Percentiles rank a stretch among this genome's conserved stretches.
Conservation (phyloP, 306 rosid genomes). For the Nissolia schottii region DNA sequence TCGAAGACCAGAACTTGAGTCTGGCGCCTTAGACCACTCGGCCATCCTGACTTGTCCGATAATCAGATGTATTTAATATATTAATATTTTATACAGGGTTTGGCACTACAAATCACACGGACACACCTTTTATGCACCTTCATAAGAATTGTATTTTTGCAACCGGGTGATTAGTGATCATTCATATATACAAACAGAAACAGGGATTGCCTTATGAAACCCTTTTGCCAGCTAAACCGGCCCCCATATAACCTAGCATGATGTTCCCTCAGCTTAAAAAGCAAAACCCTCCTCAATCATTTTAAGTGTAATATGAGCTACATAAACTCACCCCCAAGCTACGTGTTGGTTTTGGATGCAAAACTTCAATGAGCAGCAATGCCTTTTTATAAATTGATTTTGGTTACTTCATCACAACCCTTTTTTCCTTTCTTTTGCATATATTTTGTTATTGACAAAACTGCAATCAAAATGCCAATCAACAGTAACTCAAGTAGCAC, state of each 20-base stretch:
- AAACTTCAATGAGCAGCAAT: background rate
- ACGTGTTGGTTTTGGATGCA: background rate
- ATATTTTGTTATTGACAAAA: background rate
- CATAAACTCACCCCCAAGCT: background rate
- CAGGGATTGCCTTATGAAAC: background rate
- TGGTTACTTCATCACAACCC: background rate
- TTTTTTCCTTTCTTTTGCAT: background rate
- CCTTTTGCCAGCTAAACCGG: background rate
- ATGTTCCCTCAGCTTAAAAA: background rate
- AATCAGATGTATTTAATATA: too few species aligned
- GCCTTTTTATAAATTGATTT: background rate
- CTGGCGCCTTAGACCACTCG: constrained; percentile 71
- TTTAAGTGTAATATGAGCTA: background rate
- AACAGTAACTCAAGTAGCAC: too few species aligned
- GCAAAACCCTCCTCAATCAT: background rate
- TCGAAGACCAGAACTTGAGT: constrained; percentile 55
- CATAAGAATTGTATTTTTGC: background rate
- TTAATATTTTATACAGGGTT: too few species aligned
- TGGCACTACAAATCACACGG: background rate
- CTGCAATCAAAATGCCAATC: background rate
- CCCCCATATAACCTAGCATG: background rate
- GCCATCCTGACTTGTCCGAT: constrained; percentile 40
- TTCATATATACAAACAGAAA: background rate
- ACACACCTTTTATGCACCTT: background rate
- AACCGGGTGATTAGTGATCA: background rate